Conservation (phyloP, 192 early-diverging fungal species). For the Fimicolochytrium jonesii region DNA sequence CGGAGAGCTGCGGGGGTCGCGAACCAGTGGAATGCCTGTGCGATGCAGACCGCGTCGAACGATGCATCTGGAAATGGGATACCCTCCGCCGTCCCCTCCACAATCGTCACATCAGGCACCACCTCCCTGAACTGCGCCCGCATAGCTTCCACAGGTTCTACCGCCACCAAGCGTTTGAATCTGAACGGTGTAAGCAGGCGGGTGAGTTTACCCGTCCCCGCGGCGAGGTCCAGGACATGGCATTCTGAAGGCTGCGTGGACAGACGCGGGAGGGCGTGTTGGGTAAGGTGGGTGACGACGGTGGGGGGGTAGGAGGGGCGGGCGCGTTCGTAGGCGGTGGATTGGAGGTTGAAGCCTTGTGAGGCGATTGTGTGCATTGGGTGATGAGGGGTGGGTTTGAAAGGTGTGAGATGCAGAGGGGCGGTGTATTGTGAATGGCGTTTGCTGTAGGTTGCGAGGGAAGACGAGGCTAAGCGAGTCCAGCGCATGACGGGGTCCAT, state of each 20-base stretch:
- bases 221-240: neutral
- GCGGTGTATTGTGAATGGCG: too few relatives aligned
- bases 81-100: neutral
- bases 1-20: conserved; percentile 33
- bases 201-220: conserved; percentile 8
- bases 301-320: conserved; percentile 13
- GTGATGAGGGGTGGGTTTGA: too few relatives aligned
- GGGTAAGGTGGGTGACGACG: neutral
- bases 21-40: conserved; percentile 53
- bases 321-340: conserved; percentile 5
- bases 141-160: conserved; percentile 2
- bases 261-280: neutral
- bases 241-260: neutral
- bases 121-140: neutral
- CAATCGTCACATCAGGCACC: neutral
- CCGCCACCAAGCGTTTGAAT: neutral
- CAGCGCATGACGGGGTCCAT: too few relatives aligned
- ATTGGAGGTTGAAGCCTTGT: conserved; percentile 16
- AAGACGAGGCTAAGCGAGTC: too few relatives aligned
- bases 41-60: neutral
- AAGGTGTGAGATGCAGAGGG: too few relatives aligned
- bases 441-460: too few relatives aligned
- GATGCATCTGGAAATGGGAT: conserved; percentile 5
- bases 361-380: conserved; percentile 6
- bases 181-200: neutral